Evolutionary conservation across 768 basidiomycete genomes (phyloP), one percentile per base, ranked within the genome.

Genomic region (Suillus discolor): DNA sequence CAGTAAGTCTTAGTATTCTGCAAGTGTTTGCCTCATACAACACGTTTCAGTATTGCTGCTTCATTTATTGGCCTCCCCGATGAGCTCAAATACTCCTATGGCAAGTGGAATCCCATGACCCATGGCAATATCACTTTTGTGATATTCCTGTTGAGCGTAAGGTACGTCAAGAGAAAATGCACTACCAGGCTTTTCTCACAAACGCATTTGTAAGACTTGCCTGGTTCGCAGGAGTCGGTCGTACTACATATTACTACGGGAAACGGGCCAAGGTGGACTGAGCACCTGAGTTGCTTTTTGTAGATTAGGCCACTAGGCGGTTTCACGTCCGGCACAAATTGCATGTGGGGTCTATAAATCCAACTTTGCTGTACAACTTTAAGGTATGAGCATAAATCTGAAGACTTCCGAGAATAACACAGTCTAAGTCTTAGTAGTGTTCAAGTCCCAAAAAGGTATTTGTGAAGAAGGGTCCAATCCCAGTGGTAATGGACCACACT

Each of bases 91-190:
- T 87, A 81, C 65, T 77, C 80, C 34, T 78, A 84, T 42, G 73
- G 73, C 9, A 70, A 72, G 16, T 94, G 91, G 92, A 93, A 92
- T 74, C 72, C 81, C 34, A 89, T 85, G 81, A 90, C 87, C 0
- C 91, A 93, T 69, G 92, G 91, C 41, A 94, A 93, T 71, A 88
- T 92, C 71, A 87, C 90, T 4, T 78, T 87, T 65, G 84, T 85
- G 28, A 61, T 88, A 38, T 76, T 87, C 31, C 79, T 93, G 44
- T 81, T 89, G 62, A 57, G 79, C 47, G 81, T 82, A 68, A 84
- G 91, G 90, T 90, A 72, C 59, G 77, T 73, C 23, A n/a, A 12
- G 12, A 45, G 60, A 38, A 15, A 18, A 63, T 62, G 39, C 6
- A 28, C 6, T 3, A 18, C 25, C 41, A 42, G 28, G 20, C 12